Conservation (phyloP, 371 early-diverging fungal species). For the Apophysomyces sp. region DNA sequence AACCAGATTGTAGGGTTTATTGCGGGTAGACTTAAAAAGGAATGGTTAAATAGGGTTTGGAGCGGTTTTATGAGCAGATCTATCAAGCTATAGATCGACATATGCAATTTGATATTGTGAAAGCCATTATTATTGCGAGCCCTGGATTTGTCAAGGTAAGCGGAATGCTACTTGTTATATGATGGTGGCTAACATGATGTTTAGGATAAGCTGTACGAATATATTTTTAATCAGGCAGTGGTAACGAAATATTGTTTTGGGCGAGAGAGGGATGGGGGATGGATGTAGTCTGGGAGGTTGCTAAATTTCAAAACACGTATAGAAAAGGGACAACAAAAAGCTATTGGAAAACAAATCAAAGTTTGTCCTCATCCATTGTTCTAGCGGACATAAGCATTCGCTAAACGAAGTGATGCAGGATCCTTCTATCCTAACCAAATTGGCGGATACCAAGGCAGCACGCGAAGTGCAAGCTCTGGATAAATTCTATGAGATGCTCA, state of each 20-base stretch:
- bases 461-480: conserved; percentile 85
- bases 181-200: neutral
- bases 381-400: conserved; percentile 94
- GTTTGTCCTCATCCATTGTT: conserved; percentile 87
- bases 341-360: conserved; percentile 85
- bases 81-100: conserved; percentile 84
- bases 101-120: conserved; percentile 86
- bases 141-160: conserved; percentile 91
- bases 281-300: too few relatives aligned
- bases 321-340: conserved; percentile 79
- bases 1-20: too few relatives aligned
- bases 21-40: too few relatives aligned
- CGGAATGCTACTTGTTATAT: neutral
- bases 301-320: neutral
- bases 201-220: conserved; percentile 82
- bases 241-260: conserved; percentile 28
- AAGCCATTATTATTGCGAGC: conserved; percentile 91
- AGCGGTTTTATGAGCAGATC: conserved; percentile 88
- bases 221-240: conserved; percentile 84
- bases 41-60: conserved; percentile 65
- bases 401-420: conserved; percentile 92
- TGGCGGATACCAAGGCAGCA: conserved; percentile 93
- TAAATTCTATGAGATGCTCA: conserved; percentile 86
- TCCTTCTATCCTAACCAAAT: conserved; percentile 71
- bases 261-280: too few relatives aligned